These are phyloP conservation scores for Fusarium sp. DNA, from an alignment of 2,329 filamentous ascomycete species.

Conservation along the genomic window DNA sequence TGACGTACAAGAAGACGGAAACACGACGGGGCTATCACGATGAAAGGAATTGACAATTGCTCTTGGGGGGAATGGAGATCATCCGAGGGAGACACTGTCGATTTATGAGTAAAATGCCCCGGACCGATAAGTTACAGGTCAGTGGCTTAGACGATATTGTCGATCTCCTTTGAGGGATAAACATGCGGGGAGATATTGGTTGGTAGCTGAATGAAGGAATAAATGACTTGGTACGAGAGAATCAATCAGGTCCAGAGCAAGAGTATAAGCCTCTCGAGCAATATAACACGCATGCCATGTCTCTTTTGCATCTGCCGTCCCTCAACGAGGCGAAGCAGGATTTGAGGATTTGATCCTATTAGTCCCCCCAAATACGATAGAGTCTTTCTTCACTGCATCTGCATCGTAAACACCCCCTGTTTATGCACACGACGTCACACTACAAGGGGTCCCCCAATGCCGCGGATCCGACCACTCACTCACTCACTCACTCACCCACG, in stretches of 20 bases:
- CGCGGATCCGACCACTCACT: constrained; percentile 17
- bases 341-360: background rate
- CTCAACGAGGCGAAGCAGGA: background rate
- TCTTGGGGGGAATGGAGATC: background rate
- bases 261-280: background rate
- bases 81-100: background rate
- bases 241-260: background rate
- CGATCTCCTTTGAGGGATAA: constrained; percentile 5
- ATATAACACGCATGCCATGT: background rate
- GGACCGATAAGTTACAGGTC: background rate
- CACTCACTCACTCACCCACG: background rate
- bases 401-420: background rate
- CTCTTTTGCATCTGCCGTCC: background rate
- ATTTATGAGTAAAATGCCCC: constrained; percentile 12
- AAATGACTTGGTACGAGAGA: background rate
- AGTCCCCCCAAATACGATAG: background rate
- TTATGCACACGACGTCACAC: constrained; percentile 8
- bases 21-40: constrained; percentile 11
- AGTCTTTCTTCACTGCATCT: background rate
- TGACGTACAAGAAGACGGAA: constrained; percentile 27
- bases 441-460: constrained; percentile 9
- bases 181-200: background rate
- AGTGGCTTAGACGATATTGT: constrained; percentile 8
- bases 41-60: background rate
- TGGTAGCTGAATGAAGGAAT: background rate